phyloP scores from a whole-genome alignment of 2,329 filamentous ascomycete species.

The Coniochaeta pulveracea region DNA sequence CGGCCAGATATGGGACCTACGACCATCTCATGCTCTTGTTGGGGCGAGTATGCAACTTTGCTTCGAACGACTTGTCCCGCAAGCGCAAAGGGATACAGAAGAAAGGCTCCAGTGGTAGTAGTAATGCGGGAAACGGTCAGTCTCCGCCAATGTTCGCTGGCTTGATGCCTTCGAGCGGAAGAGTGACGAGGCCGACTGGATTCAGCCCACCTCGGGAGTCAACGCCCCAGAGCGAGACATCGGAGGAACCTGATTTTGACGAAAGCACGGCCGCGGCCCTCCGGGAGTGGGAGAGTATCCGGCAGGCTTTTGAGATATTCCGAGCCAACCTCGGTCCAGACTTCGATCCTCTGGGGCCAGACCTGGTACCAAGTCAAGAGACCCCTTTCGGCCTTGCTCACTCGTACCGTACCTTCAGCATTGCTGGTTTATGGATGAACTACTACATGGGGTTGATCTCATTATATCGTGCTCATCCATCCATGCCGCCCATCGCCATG shows the following conservation, averaged over 20 bases:
- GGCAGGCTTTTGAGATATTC: constrained; percentile 57
- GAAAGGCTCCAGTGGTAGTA: constrained; percentile 39
- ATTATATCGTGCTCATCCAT: constrained; percentile 71
- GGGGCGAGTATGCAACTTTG: constrained; percentile 69
- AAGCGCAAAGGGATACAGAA: constrained; percentile 58
- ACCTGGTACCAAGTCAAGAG: constrained; percentile 47
- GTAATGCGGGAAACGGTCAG: constrained; percentile 18
- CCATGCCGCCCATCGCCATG: constrained; percentile 86
- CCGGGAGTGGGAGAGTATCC: constrained; percentile 68
- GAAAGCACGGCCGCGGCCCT: constrained; percentile 57
- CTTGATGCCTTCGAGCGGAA: constrained; percentile 41
- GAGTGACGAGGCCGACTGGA: constrained; percentile 38
- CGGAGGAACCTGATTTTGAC: constrained; percentile 48
- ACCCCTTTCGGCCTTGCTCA: constrained; percentile 76
- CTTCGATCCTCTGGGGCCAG: constrained; percentile 64
- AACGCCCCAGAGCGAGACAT: constrained; percentile 29
- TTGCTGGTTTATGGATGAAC: constrained; percentile 78
- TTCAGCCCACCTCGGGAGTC: constrained; percentile 37
- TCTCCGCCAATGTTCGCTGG: constrained; percentile 39
- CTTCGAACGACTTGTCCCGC: constrained; percentile 62
- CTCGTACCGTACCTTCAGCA: constrained; percentile 76
- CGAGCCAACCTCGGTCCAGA: constrained; percentile 55
- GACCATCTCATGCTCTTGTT: constrained; percentile 80
- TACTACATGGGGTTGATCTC: constrained; percentile 79
- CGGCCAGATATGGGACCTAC: constrained; percentile 65